Percentiles rank a stretch among this genome's conserved stretches.
Evolutionary conservation across 768 basidiomycete genomes (phyloP).

Genomic region (Panus rudis): DNA sequence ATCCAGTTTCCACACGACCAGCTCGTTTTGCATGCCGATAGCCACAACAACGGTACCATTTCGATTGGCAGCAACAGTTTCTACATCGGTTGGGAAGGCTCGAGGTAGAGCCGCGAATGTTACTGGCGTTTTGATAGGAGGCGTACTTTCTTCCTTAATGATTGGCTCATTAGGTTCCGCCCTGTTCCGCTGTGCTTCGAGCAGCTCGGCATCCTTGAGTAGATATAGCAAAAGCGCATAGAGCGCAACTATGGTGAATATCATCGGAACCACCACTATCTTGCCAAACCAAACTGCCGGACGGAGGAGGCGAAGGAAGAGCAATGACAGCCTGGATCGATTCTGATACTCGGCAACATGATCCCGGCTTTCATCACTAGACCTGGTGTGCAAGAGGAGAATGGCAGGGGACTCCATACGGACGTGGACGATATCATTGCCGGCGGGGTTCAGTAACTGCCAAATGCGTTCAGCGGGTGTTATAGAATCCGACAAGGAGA

Average conservation of each 20-base stretch:
- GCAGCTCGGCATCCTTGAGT: constrained; percentile 83
- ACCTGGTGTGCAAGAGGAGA: constrained; percentile 53
- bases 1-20: constrained; percentile 59
- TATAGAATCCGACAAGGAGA: constrained; percentile 8
- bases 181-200: constrained; percentile 76
- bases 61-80: constrained; percentile 64
- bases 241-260: constrained; percentile 62
- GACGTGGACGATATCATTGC: constrained; percentile 62
- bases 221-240: constrained; percentile 80
- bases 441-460: constrained; percentile 67
- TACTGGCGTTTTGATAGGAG: constrained; percentile 35
- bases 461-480: constrained; percentile 66
- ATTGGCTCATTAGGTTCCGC: constrained; percentile 32
- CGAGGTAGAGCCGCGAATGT: constrained; percentile 71
- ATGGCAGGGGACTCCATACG: constrained; percentile 77
- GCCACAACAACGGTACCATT: constrained; percentile 62
- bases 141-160: constrained; percentile 20
- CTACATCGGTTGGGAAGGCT: constrained; percentile 76
- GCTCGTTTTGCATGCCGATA: constrained; percentile 73
- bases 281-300: constrained; percentile 69
- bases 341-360: constrained; percentile 4
- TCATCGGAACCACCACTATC: constrained; percentile 82
- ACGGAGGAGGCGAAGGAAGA: constrained; percentile 43
- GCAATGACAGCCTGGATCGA: constrained; percentile 25
- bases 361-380: constrained; percentile 5